Evolutionary conservation across 2,329 filamentous ascomycete species (phyloP), one percentile per base, ranked within the genome.

Genomic region (Rutstroemia sydowiana): DNA sequence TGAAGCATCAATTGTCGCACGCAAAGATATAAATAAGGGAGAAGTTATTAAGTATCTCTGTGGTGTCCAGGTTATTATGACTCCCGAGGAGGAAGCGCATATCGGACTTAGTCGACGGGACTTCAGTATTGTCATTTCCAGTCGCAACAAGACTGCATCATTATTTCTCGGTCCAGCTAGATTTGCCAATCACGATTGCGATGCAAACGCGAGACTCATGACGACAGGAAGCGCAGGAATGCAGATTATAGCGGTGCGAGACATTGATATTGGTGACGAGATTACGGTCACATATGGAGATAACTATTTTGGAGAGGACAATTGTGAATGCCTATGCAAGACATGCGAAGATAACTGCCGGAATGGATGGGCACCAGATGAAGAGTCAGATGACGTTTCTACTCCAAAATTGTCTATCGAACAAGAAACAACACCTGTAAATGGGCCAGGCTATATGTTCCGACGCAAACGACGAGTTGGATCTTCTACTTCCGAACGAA

Each of bases 261-360:
- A 91, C 53, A 97, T 98, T 55, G 79, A 85, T 10, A 74, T 86
- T 1, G 93, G 91, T 3, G 91, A 98, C 55, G 93, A 98, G 68
- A 95, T 98, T 54, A 98, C 93, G 0, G 93, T 98, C 0, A 92
- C 86, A 0, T 98, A 98, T 63, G 90, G 92, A 21, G 90, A 95
- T 16, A 90, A 88, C 65, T 98, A 98, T 68, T 98, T 98, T 71
- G 93, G 93, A 2, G 84, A 89, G 41, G 82, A 91, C 66, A 98
- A 98, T 61, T 91, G 90, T 68, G 93, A 98, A 66, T 98, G 93
- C 66, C 73, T 98, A 1, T 98, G 93, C 68, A 78, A 79, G 60
- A 93, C 87, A 0, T 98, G 93, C 67, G 93, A 98, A 70, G 75
- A 77, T 20, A 73, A 75, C 3, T 72, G 80, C 52, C 76, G 78